These are phyloP conservation scores for Erigeron philadelphicus DNA, from an alignment of 140 eudicot genomes.

Conservation along the genomic window DNA sequence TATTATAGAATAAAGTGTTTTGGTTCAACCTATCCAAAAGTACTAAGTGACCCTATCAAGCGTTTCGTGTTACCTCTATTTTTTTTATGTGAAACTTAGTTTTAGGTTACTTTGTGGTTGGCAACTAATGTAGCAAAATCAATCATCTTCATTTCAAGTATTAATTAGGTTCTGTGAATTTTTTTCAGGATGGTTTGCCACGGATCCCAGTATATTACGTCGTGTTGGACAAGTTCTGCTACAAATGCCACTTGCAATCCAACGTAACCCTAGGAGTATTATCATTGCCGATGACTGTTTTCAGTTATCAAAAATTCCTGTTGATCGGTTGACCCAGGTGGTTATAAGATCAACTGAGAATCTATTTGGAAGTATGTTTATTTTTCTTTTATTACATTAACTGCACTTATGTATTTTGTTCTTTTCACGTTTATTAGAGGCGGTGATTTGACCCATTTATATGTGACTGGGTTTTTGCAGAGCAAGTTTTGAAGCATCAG, in stretches of 20 bases:
- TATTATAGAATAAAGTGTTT: not conserved
- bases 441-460: no score
- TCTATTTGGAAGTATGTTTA: constrained; percentile 78
- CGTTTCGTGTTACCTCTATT: not conserved
- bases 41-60: not conserved
- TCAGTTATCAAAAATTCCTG: constrained; percentile 45
- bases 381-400: constrained; percentile 2
- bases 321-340: constrained; percentile 48
- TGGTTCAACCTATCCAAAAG: not conserved
- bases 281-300: constrained; percentile 88
- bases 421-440: no score
- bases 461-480: constrained; percentile 52
- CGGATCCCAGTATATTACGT: constrained; percentile 64
- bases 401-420: no score
- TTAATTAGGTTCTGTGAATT: not conserved
- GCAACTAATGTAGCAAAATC: not conserved
- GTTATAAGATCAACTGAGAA: constrained; percentile 67
- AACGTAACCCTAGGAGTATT: constrained; percentile 69
- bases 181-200: constrained; percentile 82
- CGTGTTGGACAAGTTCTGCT: constrained; percentile 82
- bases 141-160: constrained; percentile 19
- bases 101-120: not conserved
- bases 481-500: constrained; percentile 79
- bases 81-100: not conserved
- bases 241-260: constrained; percentile 67